Base-by-base conservation (phyloP, 2,329 filamentous ascomycete genomes). In the Botrytis byssoidea region DNA sequence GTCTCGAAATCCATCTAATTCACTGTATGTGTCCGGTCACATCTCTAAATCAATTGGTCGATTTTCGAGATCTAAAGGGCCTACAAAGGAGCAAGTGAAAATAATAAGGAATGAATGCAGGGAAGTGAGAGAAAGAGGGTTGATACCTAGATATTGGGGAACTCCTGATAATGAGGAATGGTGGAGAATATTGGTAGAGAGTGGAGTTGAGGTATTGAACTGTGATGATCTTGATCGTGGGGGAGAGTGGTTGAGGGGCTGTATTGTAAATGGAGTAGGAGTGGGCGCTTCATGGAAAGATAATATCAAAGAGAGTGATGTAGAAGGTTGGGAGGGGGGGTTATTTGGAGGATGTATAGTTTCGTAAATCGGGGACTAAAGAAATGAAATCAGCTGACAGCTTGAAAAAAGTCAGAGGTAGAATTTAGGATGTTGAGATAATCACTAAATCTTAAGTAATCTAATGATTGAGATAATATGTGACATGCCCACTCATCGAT, bases 91-190 rank as follows among this genome's bases (percentile, higher is more conserved):
- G 32, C 79, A 82, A 74, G 74, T 78, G 61, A 65, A 7, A 29
- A 76, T 63, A 0, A 71, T 81, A 14, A 74, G 76, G 66, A 71
- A 51, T 42, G 78, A 80, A 51, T 77, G 81, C 14, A 74, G 76
- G 2, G 76, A 75, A 10, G 84, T 83, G 8, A 81, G 81, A 51
- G 76, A 77, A 8, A 77, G 81, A n/a, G 83, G 84, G 0, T 74
- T 85, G 61, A 79, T 81, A 70, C 82, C 82, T 5, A 75, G 84
- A 68, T 85, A 84, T 74, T 85, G 84, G 84, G 83, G 83, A 35
- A 81, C 82, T 7, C 84, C 84, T 0, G 78, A 70, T 80, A 64
- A 79, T 82, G 70, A 82, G 83, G 74, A 78, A 79, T 70, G 79
- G 85, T 37, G 85, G 84, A 84, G 76, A 79, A 63, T 79, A 81